These are phyloP conservation scores for Septoria linicola DNA, from an alignment of 2,329 filamentous ascomycete genomes.

Conservation along the genomic window DNA sequence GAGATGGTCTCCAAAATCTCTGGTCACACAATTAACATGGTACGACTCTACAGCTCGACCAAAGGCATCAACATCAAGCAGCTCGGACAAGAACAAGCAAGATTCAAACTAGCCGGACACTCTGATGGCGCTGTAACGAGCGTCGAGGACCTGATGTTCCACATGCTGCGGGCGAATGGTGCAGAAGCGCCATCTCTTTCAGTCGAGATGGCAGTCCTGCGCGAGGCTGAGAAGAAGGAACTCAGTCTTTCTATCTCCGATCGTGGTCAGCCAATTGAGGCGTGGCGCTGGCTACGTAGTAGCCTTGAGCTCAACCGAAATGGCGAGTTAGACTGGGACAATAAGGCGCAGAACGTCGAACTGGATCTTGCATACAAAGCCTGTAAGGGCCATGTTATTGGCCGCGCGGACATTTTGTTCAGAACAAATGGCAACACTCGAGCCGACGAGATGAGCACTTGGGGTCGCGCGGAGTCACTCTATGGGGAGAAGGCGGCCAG, in stretches of 20 bases:
- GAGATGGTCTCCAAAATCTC: neutral
- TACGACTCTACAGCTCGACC: conserved; percentile 1
- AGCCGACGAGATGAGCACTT: conserved; percentile 4
- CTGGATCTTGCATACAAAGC: neutral
- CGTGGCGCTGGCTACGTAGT: neutral
- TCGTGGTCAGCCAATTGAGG: too few relatives aligned
- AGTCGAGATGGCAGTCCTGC: conserved; percentile 1
- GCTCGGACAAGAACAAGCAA: neutral
- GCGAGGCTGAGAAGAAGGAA: neutral
- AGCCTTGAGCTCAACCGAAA: neutral
- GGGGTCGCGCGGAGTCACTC: neutral
- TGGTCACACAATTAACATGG: neutral
- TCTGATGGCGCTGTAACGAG: neutral
- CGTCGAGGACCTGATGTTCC: conserved; percentile 1
- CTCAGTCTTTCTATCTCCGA: too few relatives aligned
- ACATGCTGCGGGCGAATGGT: neutral
- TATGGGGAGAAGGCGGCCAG: neutral
- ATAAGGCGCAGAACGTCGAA: neutral
- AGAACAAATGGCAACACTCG: conserved; percentile 9
- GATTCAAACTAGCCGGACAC: conserved; percentile 2
- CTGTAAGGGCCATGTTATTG: conserved; percentile 6
- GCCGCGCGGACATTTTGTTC: neutral
- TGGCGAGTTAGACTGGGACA: neutral
- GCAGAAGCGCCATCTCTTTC: conserved; percentile 1
- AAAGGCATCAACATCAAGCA: neutral